Percentiles rank a stretch among this genome's conserved stretches.
Conservation (phyloP, 305 asterid genomes). For the Nicotiana rustica region DNA sequence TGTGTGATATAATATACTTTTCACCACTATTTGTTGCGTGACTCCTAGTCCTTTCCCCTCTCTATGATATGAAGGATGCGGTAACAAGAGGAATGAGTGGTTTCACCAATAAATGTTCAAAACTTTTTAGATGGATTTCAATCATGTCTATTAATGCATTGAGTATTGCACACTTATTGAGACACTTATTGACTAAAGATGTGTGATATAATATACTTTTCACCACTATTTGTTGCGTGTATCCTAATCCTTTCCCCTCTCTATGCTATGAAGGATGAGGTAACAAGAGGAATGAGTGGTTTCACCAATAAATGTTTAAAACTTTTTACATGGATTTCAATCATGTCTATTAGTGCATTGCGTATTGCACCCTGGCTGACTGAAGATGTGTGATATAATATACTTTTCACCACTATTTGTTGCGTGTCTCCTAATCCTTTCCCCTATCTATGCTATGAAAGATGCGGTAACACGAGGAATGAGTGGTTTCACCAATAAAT, state of each 20-base stretch:
- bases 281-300: not conserved
- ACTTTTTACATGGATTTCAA: not conserved
- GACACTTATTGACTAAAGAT: not conserved
- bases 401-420: not conserved
- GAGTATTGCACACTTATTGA: not conserved
- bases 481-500: no score
- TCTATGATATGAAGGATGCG: constrained; percentile 1
- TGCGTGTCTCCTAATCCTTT: no score
- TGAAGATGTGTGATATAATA: not conserved
- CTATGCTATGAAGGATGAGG: constrained; percentile 1
- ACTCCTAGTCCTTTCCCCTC: constrained; percentile 2
- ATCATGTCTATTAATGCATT: not conserved
- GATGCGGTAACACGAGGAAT: no score
- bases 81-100: not conserved
- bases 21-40: not conserved
- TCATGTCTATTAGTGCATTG: not conserved
- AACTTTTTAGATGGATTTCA: not conserved
- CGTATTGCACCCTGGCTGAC: not conserved
- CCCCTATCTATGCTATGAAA: no score
- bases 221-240: not conserved
- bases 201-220: not conserved
- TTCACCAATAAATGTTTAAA: not conserved
- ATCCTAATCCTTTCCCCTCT: not conserved
- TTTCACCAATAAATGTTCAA: not conserved
- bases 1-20: not conserved